Evolutionary conservation across 2,329 filamentous ascomycete species (phyloP).

Genomic region (Ceratocystis ficicola): DNA sequence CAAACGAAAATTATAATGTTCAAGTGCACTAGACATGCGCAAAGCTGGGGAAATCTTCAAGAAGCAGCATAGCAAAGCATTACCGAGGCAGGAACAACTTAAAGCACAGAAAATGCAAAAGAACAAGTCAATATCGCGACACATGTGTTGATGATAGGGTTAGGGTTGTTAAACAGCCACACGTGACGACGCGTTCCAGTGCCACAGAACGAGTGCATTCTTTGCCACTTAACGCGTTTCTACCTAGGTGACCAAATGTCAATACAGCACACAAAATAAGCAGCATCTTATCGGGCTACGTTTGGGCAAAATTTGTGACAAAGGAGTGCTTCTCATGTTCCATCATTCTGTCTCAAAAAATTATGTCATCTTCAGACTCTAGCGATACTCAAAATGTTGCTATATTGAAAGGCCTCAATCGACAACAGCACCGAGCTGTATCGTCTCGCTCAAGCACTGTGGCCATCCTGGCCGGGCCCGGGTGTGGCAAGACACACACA

Average conservation of each 20-base stretch:
- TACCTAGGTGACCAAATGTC: neutral
- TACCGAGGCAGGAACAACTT: neutral
- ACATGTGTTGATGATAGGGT: neutral
- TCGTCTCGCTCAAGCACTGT: constrained; percentile 43
- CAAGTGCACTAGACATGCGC: neutral
- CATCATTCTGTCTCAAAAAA: neutral
- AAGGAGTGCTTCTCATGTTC: neutral
- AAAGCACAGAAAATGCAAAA: too few species aligned
- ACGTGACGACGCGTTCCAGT: neutral
- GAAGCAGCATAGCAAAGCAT: neutral
- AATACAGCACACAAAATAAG: neutral
- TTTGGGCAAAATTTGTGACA: neutral
- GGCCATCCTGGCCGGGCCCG: constrained; percentile 55
- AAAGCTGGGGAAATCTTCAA: neutral
- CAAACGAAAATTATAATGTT: neutral
- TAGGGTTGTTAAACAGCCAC: fast-evolving
- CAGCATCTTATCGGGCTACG: too few species aligned
- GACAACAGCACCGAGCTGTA: constrained; percentile 41
- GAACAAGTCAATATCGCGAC: too few species aligned
- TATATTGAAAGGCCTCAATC: constrained; percentile 1
- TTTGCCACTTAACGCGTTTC: neutral
- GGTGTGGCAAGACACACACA: constrained; percentile 86
- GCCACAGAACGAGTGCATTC: neutral
- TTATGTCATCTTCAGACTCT: neutral
- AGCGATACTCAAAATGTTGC: neutral